Evolutionary conservation across 1,284 basidiomycete genomes (phyloP), one percentile per base, ranked within the genome.

Genomic region (Papiliotrema laurentii): DNA sequence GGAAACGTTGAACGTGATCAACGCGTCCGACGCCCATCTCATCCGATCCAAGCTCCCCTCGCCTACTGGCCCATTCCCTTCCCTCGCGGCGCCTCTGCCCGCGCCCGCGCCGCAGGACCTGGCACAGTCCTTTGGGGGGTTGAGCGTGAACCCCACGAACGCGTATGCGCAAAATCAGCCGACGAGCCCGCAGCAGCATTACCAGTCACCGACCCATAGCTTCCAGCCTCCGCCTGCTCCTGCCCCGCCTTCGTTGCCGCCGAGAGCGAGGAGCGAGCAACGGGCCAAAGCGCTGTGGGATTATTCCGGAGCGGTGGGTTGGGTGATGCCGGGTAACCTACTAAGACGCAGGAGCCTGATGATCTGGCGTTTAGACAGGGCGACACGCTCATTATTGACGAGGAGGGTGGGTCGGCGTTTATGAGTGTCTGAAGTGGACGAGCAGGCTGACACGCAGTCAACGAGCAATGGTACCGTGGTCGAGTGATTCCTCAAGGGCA

Each of bases 251-350:
- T n/a, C 50, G 2, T 37, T 59, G 5, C 60, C 58, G 5, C 53
- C 58, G 4, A 31, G 50, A 49, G 49, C 47, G 13, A 34, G 34
- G 27, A 18, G 28, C 11, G 63, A 64, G 47, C 16, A 36, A 7
- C 58, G 61, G 25, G 69, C 64, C 1, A 58, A 57, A 37, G 69
- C 69, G 2, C 50, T 72, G 33, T 72, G 69, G 69, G 69, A 72
- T 53, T 72, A 69, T 51, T 51, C 38, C 31, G 68, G 69, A 16
- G 56, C 57, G 21, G 66, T 68, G 30, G 26, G 65, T 58, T 10
- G 11, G 13, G 21, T 18, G 9, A 4, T 3, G 14, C 25, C 28
- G 39, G n/a, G 22, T 26, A 22, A 21, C 6, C 19, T 30, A 41
- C 30, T 53, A 35, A 53, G 24, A 21, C n/a, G 19, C 26, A 64